Evolutionary conservation across 2,329 filamentous ascomycete genomes (phyloP).

Genomic region (Zasmidium cellare): DNA sequence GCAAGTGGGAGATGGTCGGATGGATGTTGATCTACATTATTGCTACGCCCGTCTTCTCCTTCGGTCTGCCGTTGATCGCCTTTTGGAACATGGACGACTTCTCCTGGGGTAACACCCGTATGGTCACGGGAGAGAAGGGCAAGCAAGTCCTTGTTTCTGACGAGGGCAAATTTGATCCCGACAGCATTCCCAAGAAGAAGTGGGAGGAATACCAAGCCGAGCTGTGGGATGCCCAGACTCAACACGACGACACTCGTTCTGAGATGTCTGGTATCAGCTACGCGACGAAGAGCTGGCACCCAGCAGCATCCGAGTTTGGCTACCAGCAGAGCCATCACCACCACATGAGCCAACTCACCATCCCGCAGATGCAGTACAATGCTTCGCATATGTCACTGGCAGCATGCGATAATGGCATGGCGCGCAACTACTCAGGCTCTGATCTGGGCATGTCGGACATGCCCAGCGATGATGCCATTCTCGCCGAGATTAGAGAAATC

Average conservation of each 20-base stretch:
- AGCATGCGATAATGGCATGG: conserved; percentile 59
- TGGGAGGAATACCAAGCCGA: conserved; percentile 99
- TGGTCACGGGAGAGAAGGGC: conserved; percentile 91
- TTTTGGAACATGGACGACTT: conserved; percentile 99
- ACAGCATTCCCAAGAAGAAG: conserved; percentile 91
- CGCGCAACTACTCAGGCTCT: conserved; percentile 33
- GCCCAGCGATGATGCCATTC: conserved; percentile 83
- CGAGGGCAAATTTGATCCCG: conserved; percentile 96
- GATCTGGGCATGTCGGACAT: conserved; percentile 71
- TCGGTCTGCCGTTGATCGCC: conserved; percentile 84
- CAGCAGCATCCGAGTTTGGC: conserved; percentile 64
- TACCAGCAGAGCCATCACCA: conserved; percentile 48
- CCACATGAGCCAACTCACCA: conserved; percentile 60
- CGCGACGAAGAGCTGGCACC: conserved; percentile 74
- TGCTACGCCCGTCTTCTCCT: conserved; percentile 88
- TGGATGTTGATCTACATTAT: conserved; percentile 98
- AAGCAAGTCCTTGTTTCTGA: conserved; percentile 91
- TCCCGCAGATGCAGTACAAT: conserved; percentile 45
- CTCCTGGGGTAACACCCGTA: conserved; percentile 97
- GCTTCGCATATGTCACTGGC: conserved; percentile 75
- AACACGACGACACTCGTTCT: conserved; percentile 73
- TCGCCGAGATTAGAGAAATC: conserved; percentile 94
- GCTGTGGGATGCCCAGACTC: conserved; percentile 95
- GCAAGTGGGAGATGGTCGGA: conserved; percentile 99
- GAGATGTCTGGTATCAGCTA: conserved; percentile 94